Conservation (phyloP, 352 stramenopile genomes). For the Globisporangium parvum region DNA sequence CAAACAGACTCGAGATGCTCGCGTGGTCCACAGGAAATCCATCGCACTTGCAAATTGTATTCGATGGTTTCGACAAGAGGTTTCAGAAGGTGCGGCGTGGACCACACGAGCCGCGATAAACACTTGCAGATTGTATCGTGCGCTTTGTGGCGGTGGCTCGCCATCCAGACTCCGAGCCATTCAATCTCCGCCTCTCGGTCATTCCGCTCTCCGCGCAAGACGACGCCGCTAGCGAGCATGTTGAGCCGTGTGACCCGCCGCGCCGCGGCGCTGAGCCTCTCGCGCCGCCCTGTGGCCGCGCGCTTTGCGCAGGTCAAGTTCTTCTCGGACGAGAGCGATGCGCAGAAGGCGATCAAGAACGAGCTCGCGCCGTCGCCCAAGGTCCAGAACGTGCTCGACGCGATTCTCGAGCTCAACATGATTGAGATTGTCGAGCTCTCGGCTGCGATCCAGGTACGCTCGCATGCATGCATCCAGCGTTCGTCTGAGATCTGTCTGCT, state of each 20-base stretch:
- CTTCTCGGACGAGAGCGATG: constrained; percentile 44
- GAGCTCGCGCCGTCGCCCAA: constrained; percentile 71
- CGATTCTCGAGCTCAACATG: constrained; percentile 88
- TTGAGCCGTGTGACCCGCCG: constrained; percentile 67
- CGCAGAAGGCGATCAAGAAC: constrained; percentile 32
- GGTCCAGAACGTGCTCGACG: constrained; percentile 78
- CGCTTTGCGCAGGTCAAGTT: constrained; percentile 51
- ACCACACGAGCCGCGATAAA: constrained; percentile 5
- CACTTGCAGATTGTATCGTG: not conserved
- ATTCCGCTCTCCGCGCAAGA: constrained; percentile 2
- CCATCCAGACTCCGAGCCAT: constrained; percentile 11
- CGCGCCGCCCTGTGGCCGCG: constrained; percentile 30
- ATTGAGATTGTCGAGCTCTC: constrained; percentile 86
- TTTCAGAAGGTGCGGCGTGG: constrained; percentile 6
- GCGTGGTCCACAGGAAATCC: not conserved
- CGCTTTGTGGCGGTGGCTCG: constrained; percentile 4
- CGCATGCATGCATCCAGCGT: not conserved
- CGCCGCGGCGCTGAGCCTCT: constrained; percentile 35
- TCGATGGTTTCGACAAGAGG: not conserved
- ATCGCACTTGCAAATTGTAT: not conserved
- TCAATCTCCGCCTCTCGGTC: constrained; percentile 14
- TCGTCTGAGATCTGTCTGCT: not conserved
- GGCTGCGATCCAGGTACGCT: constrained; percentile 69
- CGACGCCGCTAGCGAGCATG: constrained; percentile 24
- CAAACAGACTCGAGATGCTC: not conserved